These are phyloP conservation scores for Boletus sp. DNA, from an alignment of 768 basidiomycete genomes.

Conservation along the genomic window DNA sequence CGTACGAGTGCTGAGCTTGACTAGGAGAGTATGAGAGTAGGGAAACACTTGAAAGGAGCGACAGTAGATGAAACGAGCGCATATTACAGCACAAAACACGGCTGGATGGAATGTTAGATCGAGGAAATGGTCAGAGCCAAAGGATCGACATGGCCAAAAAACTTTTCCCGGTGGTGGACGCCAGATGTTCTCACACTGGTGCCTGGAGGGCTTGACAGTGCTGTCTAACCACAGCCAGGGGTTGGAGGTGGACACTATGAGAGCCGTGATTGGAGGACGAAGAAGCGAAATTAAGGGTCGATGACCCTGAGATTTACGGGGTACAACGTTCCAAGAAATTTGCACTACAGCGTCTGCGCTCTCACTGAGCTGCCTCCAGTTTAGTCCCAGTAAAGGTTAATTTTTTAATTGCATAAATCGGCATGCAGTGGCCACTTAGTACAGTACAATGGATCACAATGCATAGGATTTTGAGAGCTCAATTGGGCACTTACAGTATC, in stretches of 20 bases:
- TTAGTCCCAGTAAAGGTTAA: too few species aligned
- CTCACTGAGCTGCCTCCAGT: too few species aligned
- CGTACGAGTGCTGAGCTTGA: slow-evolving; percentile 7
- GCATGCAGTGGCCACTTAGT: too few species aligned
- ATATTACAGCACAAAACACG: slow-evolving; percentile 18
- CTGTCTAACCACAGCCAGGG: not conserved
- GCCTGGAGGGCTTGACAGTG: not conserved
- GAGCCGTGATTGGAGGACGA: not conserved
- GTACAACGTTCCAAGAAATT: not conserved
- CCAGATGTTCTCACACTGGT: not conserved
- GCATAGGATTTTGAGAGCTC: too few species aligned
- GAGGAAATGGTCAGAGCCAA: not conserved
- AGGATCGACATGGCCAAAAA: not conserved
- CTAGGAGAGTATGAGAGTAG: slow-evolving; percentile 9
- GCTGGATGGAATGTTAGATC: not conserved
- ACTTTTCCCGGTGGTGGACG: not conserved
- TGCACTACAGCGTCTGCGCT: not conserved
- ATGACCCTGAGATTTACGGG: not conserved
- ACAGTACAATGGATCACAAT: too few species aligned
- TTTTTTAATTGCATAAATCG: too few species aligned
- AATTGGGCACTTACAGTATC: too few species aligned
- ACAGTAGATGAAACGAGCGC: slow-evolving; percentile 25
- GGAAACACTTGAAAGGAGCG: slow-evolving; percentile 22
- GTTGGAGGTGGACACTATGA: too few species aligned
- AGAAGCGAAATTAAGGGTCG: too few species aligned